Conservation (phyloP, 2,329 filamentous ascomycete genomes). For the Pseudogymnoascus sp. region DNA sequence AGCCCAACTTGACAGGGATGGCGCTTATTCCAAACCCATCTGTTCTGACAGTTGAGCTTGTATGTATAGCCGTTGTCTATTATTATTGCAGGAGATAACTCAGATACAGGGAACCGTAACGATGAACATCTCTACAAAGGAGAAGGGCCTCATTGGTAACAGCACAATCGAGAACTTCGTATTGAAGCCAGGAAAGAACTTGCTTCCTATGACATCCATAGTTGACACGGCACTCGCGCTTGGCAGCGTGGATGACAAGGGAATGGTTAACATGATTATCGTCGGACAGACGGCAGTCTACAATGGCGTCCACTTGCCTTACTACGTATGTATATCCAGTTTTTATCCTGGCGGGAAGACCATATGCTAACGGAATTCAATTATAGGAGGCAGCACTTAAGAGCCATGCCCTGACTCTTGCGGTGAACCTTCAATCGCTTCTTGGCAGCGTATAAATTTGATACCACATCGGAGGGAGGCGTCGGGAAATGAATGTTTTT, state of each 20-base stretch:
- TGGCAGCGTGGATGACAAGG: conserved; percentile 28
- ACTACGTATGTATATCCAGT: conserved; percentile 33
- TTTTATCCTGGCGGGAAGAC: neutral
- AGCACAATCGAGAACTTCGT: conserved; percentile 41
- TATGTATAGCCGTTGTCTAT: conserved; percentile 17
- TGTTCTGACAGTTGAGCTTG: conserved; percentile 45
- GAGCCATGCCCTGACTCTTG: conserved; percentile 36
- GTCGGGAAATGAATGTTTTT: neutral
- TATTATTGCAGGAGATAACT: neutral
- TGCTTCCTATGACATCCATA: conserved; percentile 38
- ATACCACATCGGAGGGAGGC: neutral
- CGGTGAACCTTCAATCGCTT: conserved; percentile 31
- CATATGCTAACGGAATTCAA: neutral
- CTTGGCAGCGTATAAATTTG: neutral
- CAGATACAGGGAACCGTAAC: conserved; percentile 44
- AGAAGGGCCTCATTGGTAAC: conserved; percentile 38
- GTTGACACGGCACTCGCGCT: conserved; percentile 36
- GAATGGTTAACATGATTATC: conserved; percentile 42
- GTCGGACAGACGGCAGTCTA: conserved; percentile 39
- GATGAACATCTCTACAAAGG: conserved; percentile 36
- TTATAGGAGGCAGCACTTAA: conserved; percentile 35
- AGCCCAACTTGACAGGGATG: conserved; percentile 45
- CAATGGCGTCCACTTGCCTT: conserved; percentile 41
- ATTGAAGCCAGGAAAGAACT: conserved; percentile 46
- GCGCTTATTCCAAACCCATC: conserved; percentile 53